Percentiles rank a stretch among this genome's conserved stretches.
These are phyloP conservation scores for Novymonas esmeraldas DNA, from an alignment of 208 protist species.

Conservation along the genomic window DNA sequence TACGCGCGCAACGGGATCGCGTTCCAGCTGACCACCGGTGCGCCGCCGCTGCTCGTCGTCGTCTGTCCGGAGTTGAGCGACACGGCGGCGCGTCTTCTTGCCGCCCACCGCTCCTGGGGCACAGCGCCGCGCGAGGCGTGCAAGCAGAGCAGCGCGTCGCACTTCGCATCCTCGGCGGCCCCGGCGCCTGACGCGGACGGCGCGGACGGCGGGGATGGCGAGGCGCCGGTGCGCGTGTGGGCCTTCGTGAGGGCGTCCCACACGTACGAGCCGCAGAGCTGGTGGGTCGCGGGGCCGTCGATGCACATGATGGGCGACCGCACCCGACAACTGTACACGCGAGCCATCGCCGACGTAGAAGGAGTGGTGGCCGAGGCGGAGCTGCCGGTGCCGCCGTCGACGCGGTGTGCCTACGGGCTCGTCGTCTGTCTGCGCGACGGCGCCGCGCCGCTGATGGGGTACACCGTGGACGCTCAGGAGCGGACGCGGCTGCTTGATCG, in stretches of 20 bases:
- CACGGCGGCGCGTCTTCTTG: slow-evolving; percentile 38
- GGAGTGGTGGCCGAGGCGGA: slow-evolving; percentile 7
- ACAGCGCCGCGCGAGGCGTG: not conserved
- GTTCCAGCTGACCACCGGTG: slow-evolving; percentile 40
- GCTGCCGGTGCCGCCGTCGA: slow-evolving; percentile 22
- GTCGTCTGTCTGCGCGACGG: slow-evolving; percentile 15
- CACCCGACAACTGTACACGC: not conserved
- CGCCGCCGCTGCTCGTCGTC: slow-evolving; percentile 44
- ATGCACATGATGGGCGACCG: slow-evolving; percentile 6
- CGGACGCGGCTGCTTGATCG: slow-evolving; percentile 18
- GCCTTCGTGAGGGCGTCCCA: not conserved
- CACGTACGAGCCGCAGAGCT: slow-evolving; percentile 20
- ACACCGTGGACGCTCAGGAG: slow-evolving; percentile 13
- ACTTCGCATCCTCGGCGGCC: not conserved
- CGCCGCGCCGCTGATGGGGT: slow-evolving; percentile 10
- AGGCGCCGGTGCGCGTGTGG: slow-evolving; percentile 1
- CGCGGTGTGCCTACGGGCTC: slow-evolving; percentile 16
- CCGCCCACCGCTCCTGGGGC: slow-evolving; percentile 29
- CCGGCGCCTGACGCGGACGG: not conserved
- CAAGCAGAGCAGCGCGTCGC: not conserved
- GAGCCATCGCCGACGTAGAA: slow-evolving; percentile 8
- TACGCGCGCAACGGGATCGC: slow-evolving; percentile 54
- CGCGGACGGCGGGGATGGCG: not conserved
- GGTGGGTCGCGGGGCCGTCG: slow-evolving; percentile 5
- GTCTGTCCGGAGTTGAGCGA: slow-evolving; percentile 46